phyloP scores from a whole-genome alignment of 1,139 yeast species.

The Yamadazyma kanchanaburiensis region DNA sequence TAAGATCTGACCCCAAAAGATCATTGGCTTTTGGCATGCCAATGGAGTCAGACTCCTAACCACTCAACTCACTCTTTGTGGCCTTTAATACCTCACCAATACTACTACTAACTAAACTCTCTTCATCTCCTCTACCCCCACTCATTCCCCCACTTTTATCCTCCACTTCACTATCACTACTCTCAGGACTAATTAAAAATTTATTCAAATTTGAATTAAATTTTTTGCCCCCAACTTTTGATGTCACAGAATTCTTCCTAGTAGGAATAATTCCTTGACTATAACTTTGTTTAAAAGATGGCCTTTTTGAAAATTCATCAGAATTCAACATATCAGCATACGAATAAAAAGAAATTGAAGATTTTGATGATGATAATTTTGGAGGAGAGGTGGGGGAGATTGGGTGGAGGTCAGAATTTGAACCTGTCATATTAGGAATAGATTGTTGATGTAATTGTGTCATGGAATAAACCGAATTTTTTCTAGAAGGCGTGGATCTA shows the following conservation, averaged over 20 bases:
- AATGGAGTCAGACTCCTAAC: no score
- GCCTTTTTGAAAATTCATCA: slow-evolving; percentile 61
- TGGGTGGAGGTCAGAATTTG: slow-evolving; percentile 8
- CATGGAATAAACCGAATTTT: slow-evolving; percentile 36
- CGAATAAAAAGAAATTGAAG: slow-evolving; percentile 67
- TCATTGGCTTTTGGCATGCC: no score
- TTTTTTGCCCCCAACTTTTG: slow-evolving; percentile 9
- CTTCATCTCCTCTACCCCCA: slow-evolving; percentile 15
- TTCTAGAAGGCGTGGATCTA: slow-evolving; percentile 39
- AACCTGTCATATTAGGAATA: slow-evolving; percentile 5
- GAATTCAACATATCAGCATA: slow-evolving; percentile 75
- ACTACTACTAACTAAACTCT: slow-evolving; percentile 36
- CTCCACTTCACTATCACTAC: slow-evolving; percentile 27
- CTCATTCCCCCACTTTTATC: slow-evolving; percentile 11
- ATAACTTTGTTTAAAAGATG: slow-evolving; percentile 40
- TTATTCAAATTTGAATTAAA: slow-evolving; percentile 16
- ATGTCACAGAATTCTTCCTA: slow-evolving; percentile 11
- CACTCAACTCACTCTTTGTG: slow-evolving; percentile 35
- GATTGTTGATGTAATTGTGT: slow-evolving; percentile 16
- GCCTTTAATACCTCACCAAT: slow-evolving; percentile 41
- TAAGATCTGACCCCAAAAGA: no score
- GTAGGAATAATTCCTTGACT: slow-evolving; percentile 30
- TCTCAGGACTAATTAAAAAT: slow-evolving; percentile 28
- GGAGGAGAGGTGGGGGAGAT: slow-evolving; percentile 35
- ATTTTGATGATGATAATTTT: slow-evolving; percentile 36